Conservation (phyloP, 2,329 filamentous ascomycete genomes). For the Botrytis byssoidea region DNA sequence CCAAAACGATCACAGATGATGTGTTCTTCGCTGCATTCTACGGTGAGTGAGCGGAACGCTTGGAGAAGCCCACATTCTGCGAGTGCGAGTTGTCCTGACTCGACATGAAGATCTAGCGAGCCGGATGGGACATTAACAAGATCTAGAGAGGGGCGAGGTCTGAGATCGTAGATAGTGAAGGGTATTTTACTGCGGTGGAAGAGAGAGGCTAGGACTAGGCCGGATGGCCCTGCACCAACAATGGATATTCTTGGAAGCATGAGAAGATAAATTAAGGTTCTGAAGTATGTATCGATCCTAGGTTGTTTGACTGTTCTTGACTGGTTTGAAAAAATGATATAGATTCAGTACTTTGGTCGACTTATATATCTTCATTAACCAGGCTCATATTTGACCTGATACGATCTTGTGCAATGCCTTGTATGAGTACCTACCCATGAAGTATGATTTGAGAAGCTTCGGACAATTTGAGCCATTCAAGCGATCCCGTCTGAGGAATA, state of each 20-base stretch:
- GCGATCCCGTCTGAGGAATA: too few relatives aligned
- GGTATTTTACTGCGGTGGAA: conserved; percentile 44
- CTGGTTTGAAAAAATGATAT: background rate
- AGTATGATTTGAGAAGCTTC: background rate
- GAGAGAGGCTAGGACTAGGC: conserved; percentile 48
- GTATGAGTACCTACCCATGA: background rate
- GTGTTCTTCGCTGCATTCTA: conserved; percentile 44
- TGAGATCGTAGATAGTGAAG: conserved; percentile 42
- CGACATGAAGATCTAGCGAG: conserved; percentile 50
- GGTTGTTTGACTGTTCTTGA: background rate
- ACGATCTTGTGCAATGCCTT: background rate
- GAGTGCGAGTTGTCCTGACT: conserved; percentile 47
- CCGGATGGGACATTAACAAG: conserved; percentile 41
- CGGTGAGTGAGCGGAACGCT: conserved; percentile 44
- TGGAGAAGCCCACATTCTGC: conserved; percentile 46
- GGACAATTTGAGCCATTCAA: background rate
- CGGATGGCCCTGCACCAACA: conserved; percentile 47
- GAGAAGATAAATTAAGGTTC: too few relatives aligned
- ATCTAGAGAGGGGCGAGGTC: conserved; percentile 33
- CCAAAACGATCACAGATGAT: conserved; percentile 41
- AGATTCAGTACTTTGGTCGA: background rate
- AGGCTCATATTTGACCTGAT: background rate
- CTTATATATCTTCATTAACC: background rate
- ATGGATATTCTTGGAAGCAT: conserved; percentile 42
- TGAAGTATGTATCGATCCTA: background rate